Base-by-base conservation (phyloP, 2,329 filamentous ascomycete species). In the Ampelomyces quisqualis region DNA sequence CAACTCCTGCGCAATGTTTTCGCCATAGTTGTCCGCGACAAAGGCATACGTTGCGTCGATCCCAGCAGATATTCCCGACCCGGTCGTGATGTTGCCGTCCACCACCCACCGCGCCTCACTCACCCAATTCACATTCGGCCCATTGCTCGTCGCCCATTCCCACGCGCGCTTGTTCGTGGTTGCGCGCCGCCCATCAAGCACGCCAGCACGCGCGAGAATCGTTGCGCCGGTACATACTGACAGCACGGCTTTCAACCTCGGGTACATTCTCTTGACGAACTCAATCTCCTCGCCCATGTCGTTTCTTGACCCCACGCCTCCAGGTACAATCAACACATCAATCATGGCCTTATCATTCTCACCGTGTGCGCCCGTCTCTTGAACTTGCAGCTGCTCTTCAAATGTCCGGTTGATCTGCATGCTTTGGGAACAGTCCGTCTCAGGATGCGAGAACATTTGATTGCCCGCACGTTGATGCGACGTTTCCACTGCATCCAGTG, bases 311-410 rank as follows among this genome's bases (percentile, higher is more conserved):
- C 82, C 82, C 0, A 66, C 43, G 0, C 83, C 82, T 1, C 84
- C 83, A 0, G 84, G 84, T n/a, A 87, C 69, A 18, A 88, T 66
- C 11, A 87, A 72, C 3, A 85, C 77, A 38, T 85, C 79, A 5
- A 50, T 57, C 42, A 34, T 46, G 17, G 43, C 47, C 6, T 40
- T 34, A 10, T 29, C 37, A 7, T 33, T 40, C 19, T 47, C 35
- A 14, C 36, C 40, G 10, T 33, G 13, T 8, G 18, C 14, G 7
- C n/a, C 33, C 2, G 42, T 24, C 31, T 50, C 40, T 40, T 55
- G 51, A 4, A 53, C 43, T 11, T 34, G 26, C 9, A 51, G 44
- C 34, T 58, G 49, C 22, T 53, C 37, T 6, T 47, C 40, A 19
- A 51, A 54, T 10, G 49, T 55, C 5, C 44, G 46, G 7, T 53